A percentile compares a stretch with the other conserved stretches of the same genome.
These are phyloP conservation scores for Papiliotrema nemorosa DNA, from an alignment of 1,284 basidiomycete species.

Conservation along the genomic window DNA sequence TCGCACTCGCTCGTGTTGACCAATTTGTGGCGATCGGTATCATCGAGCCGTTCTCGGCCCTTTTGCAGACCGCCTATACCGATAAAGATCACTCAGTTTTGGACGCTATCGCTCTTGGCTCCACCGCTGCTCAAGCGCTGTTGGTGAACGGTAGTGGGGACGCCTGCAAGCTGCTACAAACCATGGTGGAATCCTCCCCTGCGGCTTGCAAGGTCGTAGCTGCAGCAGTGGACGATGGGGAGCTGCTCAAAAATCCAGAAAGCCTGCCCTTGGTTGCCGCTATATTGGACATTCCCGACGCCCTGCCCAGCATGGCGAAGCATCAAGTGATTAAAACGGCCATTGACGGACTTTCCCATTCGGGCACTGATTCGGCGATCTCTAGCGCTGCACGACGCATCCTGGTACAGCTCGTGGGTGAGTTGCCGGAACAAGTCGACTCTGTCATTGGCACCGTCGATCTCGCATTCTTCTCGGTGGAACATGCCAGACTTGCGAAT, in stretches of 20 bases:
- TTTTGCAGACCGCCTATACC: neutral
- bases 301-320: too few species aligned
- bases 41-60: neutral
- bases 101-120: neutral
- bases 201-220: neutral
- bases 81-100: neutral
- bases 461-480: neutral
- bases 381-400: neutral
- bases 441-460: neutral
- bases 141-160: neutral
- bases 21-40: neutral
- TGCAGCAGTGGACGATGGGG: neutral
- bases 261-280: neutral
- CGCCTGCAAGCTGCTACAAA: slow-evolving; percentile 6
- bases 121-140: neutral
- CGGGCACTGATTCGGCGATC: neutral
- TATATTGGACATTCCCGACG: neutral
- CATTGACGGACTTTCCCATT: neutral
- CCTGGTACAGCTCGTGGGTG: neutral
- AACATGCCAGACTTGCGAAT: neutral
- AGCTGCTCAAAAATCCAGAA: neutral
- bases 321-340: neutral
- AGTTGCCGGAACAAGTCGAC: neutral
- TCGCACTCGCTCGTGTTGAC: neutral
- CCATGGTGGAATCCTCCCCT: slow-evolving; percentile 3